Conservation (phyloP, 306 rosid species). For the Fragaria ananassa region DNA sequence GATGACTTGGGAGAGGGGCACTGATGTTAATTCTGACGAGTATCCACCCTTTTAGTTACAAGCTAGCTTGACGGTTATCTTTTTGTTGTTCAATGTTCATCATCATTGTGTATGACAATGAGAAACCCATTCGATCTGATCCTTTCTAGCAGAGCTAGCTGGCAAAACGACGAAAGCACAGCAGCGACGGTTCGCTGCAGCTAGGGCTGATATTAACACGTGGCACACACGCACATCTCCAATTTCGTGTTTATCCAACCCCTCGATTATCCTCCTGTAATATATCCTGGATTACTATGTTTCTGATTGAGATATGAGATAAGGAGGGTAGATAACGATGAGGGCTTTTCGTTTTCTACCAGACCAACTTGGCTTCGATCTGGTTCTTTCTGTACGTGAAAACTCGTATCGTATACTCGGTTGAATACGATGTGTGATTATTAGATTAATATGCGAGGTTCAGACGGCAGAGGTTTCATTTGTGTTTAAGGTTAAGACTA, state of each 20-base stretch:
- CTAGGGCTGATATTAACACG: neutral
- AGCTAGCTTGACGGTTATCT: neutral
- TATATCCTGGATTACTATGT: neutral
- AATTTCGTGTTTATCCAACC: slow-evolving; percentile 30
- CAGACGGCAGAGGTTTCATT: neutral
- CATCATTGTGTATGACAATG: neutral
- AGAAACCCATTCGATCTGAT: neutral
- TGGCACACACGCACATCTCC: neutral
- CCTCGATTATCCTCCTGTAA: no score
- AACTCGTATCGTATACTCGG: no score
- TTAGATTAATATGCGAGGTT: neutral
- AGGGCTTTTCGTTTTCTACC: neutral
- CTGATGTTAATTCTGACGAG: neutral
- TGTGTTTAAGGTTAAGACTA: neutral
- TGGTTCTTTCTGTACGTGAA: no score
- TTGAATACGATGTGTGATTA: no score
- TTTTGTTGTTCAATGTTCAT: neutral
- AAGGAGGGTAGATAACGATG: neutral
- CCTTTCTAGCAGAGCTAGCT: neutral
- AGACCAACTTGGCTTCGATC: no score
- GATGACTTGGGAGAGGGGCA: neutral
- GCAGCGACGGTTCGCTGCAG: slow-evolving; percentile 50
- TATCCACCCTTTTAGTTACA: neutral
- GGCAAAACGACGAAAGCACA: slow-evolving; percentile 28
- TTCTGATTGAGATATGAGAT: neutral